Evolutionary conservation across 2,329 filamentous ascomycete genomes (phyloP), one percentile per base, ranked within the genome.

Genomic region (Dryadomyces quercus-mongolicae): DNA sequence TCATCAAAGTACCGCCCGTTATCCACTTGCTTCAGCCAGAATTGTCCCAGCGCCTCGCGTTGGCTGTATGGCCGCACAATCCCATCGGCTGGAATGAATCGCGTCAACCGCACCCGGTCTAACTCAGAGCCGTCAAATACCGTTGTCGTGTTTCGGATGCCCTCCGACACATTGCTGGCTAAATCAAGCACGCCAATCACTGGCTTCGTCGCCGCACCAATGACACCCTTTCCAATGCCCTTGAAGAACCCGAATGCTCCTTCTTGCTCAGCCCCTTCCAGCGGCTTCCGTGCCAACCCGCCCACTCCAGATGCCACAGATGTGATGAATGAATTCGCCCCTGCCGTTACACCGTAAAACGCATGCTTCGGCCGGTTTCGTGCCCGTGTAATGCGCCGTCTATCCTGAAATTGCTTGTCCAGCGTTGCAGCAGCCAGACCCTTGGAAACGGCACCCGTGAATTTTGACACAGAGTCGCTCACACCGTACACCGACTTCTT

Each of bases 401-500:
- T 85, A 68, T 97, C 91, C 68, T 98, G 94, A 73, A 97, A 98
- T 66, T 98, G 92, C 69, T 98, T 97, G 73, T 98, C 93, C 60
- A 98, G 80, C 5, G 92, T 96, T 18, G 93, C 93, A 38, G 91
- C 93, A 2, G 93, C 90, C 49, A 98, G 81, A 56, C 93, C 93
- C 71, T 98, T 98, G 61, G 91, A 94, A 69, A 98, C 86, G 68
- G 89, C 95, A 53, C 94, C 94, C 1, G 94, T 98, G 66, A 97
- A 88, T 67, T 98, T 98, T 62, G 91, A 93, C 72, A 98, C 91
- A 64, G 89, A 95, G 73, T 98, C 94, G 1, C 87, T 94, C 67
- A 98, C 88, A 48, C 93, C 94, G 68, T 95, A 98, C 12, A 98
- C 92, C 0, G 90, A 95, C 71, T 98, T 98, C 77, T 98, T 98